Evolutionary conservation across 2,329 filamentous ascomycete genomes (phyloP).

Genomic region (Rutstroemia sp.): DNA sequence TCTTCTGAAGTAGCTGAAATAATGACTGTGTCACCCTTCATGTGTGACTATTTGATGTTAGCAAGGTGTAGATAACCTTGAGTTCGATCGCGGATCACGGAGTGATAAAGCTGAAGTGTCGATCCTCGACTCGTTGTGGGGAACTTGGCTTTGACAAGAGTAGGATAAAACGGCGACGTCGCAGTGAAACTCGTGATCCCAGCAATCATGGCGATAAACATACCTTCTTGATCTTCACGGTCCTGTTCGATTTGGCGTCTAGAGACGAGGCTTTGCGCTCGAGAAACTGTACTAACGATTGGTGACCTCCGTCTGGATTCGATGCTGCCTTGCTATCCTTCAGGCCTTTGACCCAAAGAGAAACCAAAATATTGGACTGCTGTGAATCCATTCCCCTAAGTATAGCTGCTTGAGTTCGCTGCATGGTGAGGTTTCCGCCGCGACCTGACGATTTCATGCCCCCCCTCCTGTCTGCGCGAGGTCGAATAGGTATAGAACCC

Average conservation of each 20-base stretch:
- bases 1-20: conserved; percentile 60
- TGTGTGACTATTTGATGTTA: conserved; percentile 64
- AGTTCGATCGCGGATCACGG: conserved; percentile 26
- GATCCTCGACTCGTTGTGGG: conserved; percentile 23
- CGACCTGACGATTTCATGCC: conserved; percentile 27
- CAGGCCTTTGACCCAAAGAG: conserved; percentile 50
- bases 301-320: conserved; percentile 60
- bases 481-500: conserved; percentile 9
- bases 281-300: conserved; percentile 58
- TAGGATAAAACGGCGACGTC: conserved; percentile 32
- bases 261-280: conserved; percentile 61
- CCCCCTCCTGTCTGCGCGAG: conserved; percentile 21
- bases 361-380: conserved; percentile 23
- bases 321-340: conserved; percentile 60
- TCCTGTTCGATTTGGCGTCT: conserved; percentile 35
- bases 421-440: conserved; percentile 27
- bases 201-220: conserved; percentile 45
- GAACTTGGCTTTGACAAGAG: conserved; percentile 32
- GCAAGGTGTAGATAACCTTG: conserved; percentile 39
- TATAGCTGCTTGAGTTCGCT: conserved; percentile 24
- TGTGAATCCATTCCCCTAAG: conserved; percentile 33
- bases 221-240: conserved; percentile 70
- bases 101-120: conserved; percentile 20
- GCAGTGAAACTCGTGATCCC: conserved; percentile 28
- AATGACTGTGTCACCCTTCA: conserved; percentile 62